Base-by-base conservation (phyloP, 2,329 filamentous ascomycete genomes). In the Lojkania enalia region DNA sequence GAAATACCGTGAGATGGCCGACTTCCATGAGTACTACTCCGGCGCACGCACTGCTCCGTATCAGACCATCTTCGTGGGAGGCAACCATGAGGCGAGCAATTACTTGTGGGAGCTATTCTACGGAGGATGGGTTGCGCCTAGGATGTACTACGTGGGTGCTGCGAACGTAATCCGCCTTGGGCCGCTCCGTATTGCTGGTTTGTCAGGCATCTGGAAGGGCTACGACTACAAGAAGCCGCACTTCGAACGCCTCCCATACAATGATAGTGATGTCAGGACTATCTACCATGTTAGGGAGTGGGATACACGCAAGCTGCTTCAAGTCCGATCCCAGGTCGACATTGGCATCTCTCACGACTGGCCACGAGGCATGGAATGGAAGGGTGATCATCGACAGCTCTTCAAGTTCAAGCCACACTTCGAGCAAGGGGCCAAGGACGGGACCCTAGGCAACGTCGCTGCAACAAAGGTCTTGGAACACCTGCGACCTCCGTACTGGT, bases 121-220 rank as follows among this genome's bases (percentile, higher is more conserved):
- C 65, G 94, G 94, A 39, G 94, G 94, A 39, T 99, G 94, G 94
- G 94, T 90, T 4, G 92, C 92, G 5, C 90, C 90, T 6, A 95
- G 94, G 57, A 97, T 99, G 52, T 99, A 96, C 76, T 99, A 96
- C 72, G 80, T 97, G 68, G 94, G 94, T 37, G 89, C 90, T 23
- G 90, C 94, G 48, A 96, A 95, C 64, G 85, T 99, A 6, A 67
- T 99, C 30, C 85, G 86, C 14, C 76, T 95, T 21, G 92, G 92
- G 0, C 86, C 88, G 1, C 73, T 99, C 37, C 84, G 94, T 16
- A 95, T 99, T 50, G 88, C 90, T 25, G 92, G 87, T 4, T 76
- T 97, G 67, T 94, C 89, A 41, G 94, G 94, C 4, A 99, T 99
- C 52, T 99, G 89, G 88, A 96, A 96, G 69, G 87, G 85, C 2